phyloP scores from a whole-genome alignment of 2,329 filamentous ascomycete genomes.

The Juglanconis sp. region DNA sequence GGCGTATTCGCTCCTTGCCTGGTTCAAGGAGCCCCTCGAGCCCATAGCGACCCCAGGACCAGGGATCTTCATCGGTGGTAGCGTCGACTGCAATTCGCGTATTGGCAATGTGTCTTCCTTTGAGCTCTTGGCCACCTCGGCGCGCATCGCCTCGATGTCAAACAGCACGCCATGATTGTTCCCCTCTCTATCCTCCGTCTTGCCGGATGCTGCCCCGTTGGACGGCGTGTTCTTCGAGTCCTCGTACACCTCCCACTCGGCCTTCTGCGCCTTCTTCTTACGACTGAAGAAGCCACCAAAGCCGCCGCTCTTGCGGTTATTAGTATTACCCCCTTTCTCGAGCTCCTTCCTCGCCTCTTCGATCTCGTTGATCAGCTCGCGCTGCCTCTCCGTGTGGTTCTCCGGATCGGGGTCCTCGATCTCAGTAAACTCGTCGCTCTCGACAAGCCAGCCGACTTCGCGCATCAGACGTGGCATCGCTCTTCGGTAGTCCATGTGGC shows the following conservation, averaged over 20 bases:
- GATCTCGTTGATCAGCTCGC: conserved; percentile 93
- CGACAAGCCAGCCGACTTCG: conserved; percentile 85
- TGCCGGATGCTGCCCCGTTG: conserved; percentile 27
- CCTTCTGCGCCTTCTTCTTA: conserved; percentile 76
- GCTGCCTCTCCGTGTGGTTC: conserved; percentile 80
- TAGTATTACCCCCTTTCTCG: conserved; percentile 70
- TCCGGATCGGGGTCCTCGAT: conserved; percentile 98
- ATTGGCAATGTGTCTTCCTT: conserved; percentile 53
- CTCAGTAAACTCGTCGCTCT: conserved; percentile 91
- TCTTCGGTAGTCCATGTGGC: conserved; percentile 94
- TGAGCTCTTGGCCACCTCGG: conserved; percentile 74
- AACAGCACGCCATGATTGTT: conserved; percentile 72
- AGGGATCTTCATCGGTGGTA: conserved; percentile 81
- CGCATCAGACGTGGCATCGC: conserved; percentile 87
- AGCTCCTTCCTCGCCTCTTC: conserved; percentile 88
- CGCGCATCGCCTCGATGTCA: conserved; percentile 89
- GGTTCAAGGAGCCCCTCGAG: conserved; percentile 36
- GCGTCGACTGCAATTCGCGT: conserved; percentile 79
- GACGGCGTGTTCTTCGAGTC: conserved; percentile 18
- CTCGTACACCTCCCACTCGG: conserved; percentile 21
- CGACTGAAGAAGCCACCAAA: conserved; percentile 75
- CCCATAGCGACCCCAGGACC: conserved; percentile 31
- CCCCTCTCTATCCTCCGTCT: conserved; percentile 46
- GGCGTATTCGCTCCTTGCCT: conserved; percentile 46
- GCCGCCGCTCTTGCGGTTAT: conserved; percentile 36